These are phyloP conservation scores for Sugiyamaella pinicola DNA, from an alignment of 1,139 yeast species.

Conservation along the genomic window DNA sequence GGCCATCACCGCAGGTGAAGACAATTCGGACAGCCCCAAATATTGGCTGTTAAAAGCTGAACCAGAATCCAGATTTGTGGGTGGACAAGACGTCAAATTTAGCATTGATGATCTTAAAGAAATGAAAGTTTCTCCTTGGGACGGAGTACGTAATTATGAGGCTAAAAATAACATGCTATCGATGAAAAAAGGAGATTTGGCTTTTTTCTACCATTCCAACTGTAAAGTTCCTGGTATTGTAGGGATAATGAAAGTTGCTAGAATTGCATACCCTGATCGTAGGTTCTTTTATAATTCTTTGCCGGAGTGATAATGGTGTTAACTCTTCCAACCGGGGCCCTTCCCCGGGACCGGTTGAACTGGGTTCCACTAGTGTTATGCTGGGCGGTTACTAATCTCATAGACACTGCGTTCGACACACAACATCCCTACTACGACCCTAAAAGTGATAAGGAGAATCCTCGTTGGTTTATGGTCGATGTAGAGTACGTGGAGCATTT, in stretches of 20 bases:
- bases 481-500: slow-evolving; percentile 49
- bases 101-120: slow-evolving; percentile 48
- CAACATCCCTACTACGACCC: slow-evolving; percentile 51
- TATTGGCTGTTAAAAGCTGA: slow-evolving; percentile 60
- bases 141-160: slow-evolving; percentile 59
- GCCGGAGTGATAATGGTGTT: no score
- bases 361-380: no score
- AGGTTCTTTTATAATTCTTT: slow-evolving; percentile 16
- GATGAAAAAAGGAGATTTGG: slow-evolving; percentile 51
- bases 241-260: slow-evolving; percentile 48
- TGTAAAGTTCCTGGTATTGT: slow-evolving; percentile 56
- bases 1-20: background rate
- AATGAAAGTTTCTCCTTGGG: slow-evolving; percentile 51
- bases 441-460: slow-evolving; percentile 46
- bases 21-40: background rate
- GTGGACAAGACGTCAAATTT: slow-evolving; percentile 53
- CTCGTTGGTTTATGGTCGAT: slow-evolving; percentile 59
- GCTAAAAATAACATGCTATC: slow-evolving; percentile 53
- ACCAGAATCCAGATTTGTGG: slow-evolving; percentile 51
- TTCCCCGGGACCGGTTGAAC: no score
- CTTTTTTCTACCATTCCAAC: slow-evolving; percentile 57
- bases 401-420: slow-evolving; percentile 44
- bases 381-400: background rate
- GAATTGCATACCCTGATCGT: slow-evolving; percentile 48
- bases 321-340: no score